Evolutionary conservation across 306 rosid genomes (phyloP).

Genomic region (Oxytropis ochrocephala): DNA sequence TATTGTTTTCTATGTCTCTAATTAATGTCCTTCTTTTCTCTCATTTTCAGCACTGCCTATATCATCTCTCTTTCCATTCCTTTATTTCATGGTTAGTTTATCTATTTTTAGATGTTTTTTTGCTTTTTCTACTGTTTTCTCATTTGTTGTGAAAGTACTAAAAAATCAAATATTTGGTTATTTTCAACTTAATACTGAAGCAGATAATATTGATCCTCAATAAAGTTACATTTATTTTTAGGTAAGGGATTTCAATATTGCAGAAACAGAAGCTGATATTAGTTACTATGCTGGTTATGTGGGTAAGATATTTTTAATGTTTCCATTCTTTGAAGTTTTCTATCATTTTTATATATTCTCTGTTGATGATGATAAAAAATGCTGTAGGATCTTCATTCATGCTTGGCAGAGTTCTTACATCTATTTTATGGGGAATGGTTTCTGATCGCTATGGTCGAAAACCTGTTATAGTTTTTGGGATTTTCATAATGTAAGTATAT

Average conservation of each 20-base stretch:
- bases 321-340: not conserved
- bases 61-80: too few relatives aligned
- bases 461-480: conserved; percentile 60
- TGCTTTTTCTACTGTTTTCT: too few relatives aligned
- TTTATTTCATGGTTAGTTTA: too few relatives aligned
- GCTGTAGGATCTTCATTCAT: conserved; percentile 67
- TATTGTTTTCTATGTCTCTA: too few relatives aligned
- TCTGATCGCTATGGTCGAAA: conserved; percentile 91
- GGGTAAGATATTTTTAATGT: conserved; percentile 37
- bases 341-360: not conserved
- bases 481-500: conserved; percentile 42
- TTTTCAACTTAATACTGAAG: too few relatives aligned
- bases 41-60: too few relatives aligned
- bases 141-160: too few relatives aligned
- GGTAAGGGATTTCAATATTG: conserved; percentile 76
- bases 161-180: too few relatives aligned
- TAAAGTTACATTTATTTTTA: conserved; percentile 25
- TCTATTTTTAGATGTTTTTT: too few relatives aligned
- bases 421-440: conserved; percentile 67
- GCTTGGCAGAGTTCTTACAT: conserved; percentile 78
- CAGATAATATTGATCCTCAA: not conserved
- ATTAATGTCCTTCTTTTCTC: too few relatives aligned
- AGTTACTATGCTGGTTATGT: conserved; percentile 79
- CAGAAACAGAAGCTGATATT: conserved; percentile 69
- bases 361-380: not conserved